phyloP scores from a whole-genome alignment of 805 yeast species.

The Tetrapisispora namnaoensis region DNA sequence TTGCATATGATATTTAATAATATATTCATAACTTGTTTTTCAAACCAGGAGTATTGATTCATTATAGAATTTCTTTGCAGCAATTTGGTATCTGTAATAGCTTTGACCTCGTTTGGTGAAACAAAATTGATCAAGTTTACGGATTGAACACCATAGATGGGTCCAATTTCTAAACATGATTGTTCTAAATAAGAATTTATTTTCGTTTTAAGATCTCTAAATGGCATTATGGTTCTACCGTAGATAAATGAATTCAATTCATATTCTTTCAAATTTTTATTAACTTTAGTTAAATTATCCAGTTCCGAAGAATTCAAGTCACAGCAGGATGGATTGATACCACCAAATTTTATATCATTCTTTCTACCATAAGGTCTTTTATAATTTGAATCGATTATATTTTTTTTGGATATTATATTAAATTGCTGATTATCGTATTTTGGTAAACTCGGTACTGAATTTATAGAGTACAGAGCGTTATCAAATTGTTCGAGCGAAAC shows the following conservation, averaged over 20 bases:
- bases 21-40: conserved; percentile 49
- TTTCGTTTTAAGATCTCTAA: conserved; percentile 17
- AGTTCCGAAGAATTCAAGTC: conserved; percentile 20
- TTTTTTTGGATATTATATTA: conserved; percentile 4
- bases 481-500: conserved; percentile 16
- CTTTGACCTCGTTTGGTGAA: conserved; percentile 21
- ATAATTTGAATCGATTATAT: conserved; percentile 13
- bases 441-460: conserved; percentile 25
- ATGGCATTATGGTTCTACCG: conserved; percentile 27
- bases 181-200: conserved; percentile 20
- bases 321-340: neutral
- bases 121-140: conserved; percentile 24
- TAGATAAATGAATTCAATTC: conserved; percentile 18
- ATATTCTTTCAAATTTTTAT: conserved; percentile 13
- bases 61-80: conserved; percentile 24
- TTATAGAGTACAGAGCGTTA: conserved; percentile 23
- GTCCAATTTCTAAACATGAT: conserved; percentile 21
- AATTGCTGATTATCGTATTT: conserved; percentile 14
- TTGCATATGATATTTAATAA: conserved; percentile 56
- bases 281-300: conserved; percentile 5
- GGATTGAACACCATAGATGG: conserved; percentile 27
- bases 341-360: neutral
- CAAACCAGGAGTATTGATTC: conserved; percentile 21
- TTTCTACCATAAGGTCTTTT: conserved; percentile 19
- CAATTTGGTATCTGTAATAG: conserved; percentile 18